Evolutionary conservation across 2,329 filamentous ascomycete species (phyloP).

Genomic region (Monilinia fructigena): DNA sequence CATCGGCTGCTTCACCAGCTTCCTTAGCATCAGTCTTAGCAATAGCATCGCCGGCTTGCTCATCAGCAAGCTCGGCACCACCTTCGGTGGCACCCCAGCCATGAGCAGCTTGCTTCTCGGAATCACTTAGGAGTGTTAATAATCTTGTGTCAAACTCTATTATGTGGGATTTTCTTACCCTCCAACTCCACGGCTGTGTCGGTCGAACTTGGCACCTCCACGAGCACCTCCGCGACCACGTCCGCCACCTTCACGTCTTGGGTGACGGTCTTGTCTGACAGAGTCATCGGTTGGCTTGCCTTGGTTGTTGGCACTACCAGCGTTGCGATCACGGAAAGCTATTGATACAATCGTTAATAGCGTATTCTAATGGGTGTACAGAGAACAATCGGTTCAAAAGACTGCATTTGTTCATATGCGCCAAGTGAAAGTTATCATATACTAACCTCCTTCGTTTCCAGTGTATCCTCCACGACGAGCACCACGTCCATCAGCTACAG

Average conservation of each 20-base stretch:
- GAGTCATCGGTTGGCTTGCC: constrained; percentile 73
- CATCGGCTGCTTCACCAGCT: constrained; percentile 46
- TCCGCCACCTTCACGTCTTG: constrained; percentile 60
- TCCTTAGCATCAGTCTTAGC: constrained; percentile 83
- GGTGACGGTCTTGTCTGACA: constrained; percentile 51
- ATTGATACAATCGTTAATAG: constrained; percentile 26
- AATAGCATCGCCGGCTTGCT: constrained; percentile 86
- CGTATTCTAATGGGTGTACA: constrained; percentile 13
- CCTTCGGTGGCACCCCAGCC: constrained; percentile 86
- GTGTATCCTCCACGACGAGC: constrained; percentile 55
- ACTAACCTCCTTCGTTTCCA: constrained; percentile 87
- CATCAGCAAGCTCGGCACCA: constrained; percentile 81
- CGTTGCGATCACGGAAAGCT: constrained; percentile 90
- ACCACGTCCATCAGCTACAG: constrained; percentile 32
- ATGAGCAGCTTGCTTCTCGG: constrained; percentile 83
- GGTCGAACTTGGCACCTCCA: constrained; percentile 40
- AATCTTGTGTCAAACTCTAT: neutral
- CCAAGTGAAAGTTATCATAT: neutral
- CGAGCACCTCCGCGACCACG: constrained; percentile 48
- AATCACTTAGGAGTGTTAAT: constrained; percentile 53
- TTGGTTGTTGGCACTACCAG: constrained; percentile 80
- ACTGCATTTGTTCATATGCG: neutral
- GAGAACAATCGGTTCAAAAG: neutral
- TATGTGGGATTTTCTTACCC: constrained; percentile 30
- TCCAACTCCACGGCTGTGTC: constrained; percentile 41